phyloP scores from a whole-genome alignment of 352 stramenopile species.

The Phytopythium delawarense region DNA sequence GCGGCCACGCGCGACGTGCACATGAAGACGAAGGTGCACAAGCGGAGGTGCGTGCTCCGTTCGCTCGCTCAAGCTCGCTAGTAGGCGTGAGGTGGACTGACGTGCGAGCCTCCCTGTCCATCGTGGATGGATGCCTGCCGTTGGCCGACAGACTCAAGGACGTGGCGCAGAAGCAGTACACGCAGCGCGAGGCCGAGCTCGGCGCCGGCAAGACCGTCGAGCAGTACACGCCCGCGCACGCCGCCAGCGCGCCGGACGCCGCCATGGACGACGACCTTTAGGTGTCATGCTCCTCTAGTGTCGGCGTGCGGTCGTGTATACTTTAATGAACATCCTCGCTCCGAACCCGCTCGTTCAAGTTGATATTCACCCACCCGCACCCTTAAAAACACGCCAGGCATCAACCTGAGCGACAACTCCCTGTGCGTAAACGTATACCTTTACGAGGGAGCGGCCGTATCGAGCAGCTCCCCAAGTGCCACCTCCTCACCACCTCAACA shows the following conservation, averaged over 20 bases:
- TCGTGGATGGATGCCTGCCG: background rate
- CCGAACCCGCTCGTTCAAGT: background rate
- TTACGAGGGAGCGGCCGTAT: background rate
- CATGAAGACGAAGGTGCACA: constrained; percentile 84
- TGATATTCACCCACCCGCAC: background rate
- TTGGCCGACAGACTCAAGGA: constrained; percentile 64
- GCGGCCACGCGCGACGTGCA: constrained; percentile 74
- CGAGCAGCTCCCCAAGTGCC: background rate
- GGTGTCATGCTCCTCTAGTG: background rate
- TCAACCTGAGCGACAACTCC: background rate
- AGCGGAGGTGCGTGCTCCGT: constrained; percentile 45
- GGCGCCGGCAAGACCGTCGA: constrained; percentile 70
- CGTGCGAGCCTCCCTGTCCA: background rate
- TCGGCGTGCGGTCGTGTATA: constrained; percentile 16
- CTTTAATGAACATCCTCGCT: constrained; percentile 13
- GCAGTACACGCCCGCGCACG: constrained; percentile 58
- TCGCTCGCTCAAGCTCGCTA: background rate
- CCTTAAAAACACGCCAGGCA: background rate
- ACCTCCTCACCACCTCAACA: background rate
- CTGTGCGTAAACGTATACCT: background rate
- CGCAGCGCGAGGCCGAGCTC: constrained; percentile 76
- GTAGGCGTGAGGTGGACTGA: background rate
- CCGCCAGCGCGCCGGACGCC: constrained; percentile 23
- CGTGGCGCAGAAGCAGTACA: constrained; percentile 88
- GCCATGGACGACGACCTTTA: constrained; percentile 60